Percentiles rank a stretch among this genome's conserved stretches.
Evolutionary conservation across 805 yeast genomes (phyloP).

Genomic region (Cyberlindnera galapagoensis): DNA sequence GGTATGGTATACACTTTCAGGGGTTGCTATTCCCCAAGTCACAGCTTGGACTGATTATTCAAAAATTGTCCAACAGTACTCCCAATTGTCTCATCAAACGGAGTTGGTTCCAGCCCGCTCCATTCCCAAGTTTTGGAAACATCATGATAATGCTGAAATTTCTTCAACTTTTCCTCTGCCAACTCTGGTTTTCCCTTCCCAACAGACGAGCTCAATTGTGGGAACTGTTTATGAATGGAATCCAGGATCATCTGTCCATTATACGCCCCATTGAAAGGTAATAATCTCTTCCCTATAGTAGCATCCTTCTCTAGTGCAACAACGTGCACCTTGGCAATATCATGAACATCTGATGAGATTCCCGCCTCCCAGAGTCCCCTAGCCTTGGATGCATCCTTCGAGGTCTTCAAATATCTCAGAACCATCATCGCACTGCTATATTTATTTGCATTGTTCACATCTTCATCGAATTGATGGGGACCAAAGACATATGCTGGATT

Average conservation of each 20-base stretch:
- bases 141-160: conserved; percentile 3
- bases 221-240: conserved; percentile 29
- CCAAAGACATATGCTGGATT: conserved; percentile 52
- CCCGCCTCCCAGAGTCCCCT: no score
- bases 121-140: conserved; percentile 6
- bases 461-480: conserved; percentile 45
- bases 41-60: no score
- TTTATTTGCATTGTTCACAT: conserved; percentile 28
- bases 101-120: conserved; percentile 22
- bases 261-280: conserved; percentile 11
- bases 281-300: conserved; percentile 24
- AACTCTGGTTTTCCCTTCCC: conserved; percentile 34
- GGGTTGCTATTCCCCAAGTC: no score
- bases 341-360: conserved; percentile 50
- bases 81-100: conserved; percentile 30
- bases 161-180: no score
- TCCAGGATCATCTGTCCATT: conserved; percentile 21
- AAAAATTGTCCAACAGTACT: conserved; percentile 33
- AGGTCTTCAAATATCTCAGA: conserved; percentile 33
- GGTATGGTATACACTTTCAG: no score
- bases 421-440: no score
- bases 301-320: conserved; percentile 33
- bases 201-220: conserved; percentile 33
- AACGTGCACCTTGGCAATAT: conserved; percentile 48
- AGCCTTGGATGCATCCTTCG: background rate